Conservation (phyloP, 371 early-diverging fungal genomes). For the Lichtheimia ornata region DNA sequence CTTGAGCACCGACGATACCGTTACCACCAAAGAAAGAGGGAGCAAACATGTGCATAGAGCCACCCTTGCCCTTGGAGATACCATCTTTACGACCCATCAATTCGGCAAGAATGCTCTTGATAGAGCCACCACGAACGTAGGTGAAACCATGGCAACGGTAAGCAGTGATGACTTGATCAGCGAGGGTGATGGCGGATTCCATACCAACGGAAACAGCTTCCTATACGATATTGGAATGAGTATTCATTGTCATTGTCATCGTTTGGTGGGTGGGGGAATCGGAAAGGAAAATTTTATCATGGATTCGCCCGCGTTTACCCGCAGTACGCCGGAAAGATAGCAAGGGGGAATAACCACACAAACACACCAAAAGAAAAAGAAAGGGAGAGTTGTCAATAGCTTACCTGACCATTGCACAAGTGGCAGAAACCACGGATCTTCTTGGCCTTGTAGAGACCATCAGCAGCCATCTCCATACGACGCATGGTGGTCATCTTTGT, state of each 20-base stretch:
- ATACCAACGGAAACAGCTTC: conserved; percentile 98
- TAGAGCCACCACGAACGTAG: conserved; percentile 84
- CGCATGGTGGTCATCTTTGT: conserved; percentile 87
- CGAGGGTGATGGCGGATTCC: conserved; percentile 82
- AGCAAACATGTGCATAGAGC: conserved; percentile 99
- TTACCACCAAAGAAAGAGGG: conserved; percentile 98
- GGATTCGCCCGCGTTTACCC: conserved; percentile 24
- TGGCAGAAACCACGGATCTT: conserved; percentile 99
- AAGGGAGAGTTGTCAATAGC: not conserved
- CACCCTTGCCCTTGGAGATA: conserved; percentile 97
- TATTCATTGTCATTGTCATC: no score
- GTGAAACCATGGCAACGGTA: conserved; percentile 99
- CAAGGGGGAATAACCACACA: not conserved
- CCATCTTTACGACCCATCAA: conserved; percentile 90
- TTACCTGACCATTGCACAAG: conserved; percentile 96
- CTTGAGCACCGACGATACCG: conserved; percentile 99
- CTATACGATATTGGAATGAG: conserved; percentile 26
- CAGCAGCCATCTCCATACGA: conserved; percentile 93
- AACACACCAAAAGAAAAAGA: not conserved
- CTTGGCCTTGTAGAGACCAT: conserved; percentile 95
- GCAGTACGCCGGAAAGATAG: not conserved
- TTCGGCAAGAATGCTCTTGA: conserved; percentile 82
- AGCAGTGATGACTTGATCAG: conserved; percentile 97
- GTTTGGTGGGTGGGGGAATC: conserved; percentile 3
- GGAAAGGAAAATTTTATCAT: conserved; percentile 12